These are phyloP conservation scores for Aspergillus carbonarius DNA, from an alignment of 2,329 filamentous ascomycete species.

Conservation along the genomic window DNA sequence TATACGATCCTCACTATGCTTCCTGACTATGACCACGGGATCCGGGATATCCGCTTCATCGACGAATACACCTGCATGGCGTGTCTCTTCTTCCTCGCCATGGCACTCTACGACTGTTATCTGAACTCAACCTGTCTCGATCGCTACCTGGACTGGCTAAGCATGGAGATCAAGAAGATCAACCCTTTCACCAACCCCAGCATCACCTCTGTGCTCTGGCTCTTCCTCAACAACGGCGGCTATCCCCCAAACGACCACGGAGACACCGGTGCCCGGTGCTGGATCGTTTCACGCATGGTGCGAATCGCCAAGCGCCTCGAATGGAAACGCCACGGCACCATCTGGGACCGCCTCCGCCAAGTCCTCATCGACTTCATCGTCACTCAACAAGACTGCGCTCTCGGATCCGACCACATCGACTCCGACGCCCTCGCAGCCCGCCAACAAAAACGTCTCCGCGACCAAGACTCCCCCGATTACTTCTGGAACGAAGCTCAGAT, in stretches of 20 bases:
- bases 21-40: conserved; percentile 33
- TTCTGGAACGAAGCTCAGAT: conserved; percentile 32
- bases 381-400: conserved; percentile 31
- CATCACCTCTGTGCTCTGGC: conserved; percentile 32
- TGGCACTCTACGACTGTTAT: conserved; percentile 31
- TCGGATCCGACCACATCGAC: conserved; percentile 24
- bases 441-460: conserved; percentile 14
- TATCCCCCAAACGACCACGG: conserved; percentile 20
- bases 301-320: conserved; percentile 32
- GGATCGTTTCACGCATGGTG: conserved; percentile 34
- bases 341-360: conserved; percentile 29
- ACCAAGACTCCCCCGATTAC: conserved; percentile 10
- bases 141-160: conserved; percentile 29
- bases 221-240: conserved; percentile 32
- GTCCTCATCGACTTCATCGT: conserved; percentile 27
- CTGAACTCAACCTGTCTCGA: conserved; percentile 26
- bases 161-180: conserved; percentile 22
- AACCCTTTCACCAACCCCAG: conserved; percentile 28
- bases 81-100: conserved; percentile 31
- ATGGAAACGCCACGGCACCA: conserved; percentile 27
- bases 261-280: conserved; percentile 31
- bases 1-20: conserved; percentile 30
- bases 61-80: conserved; percentile 34
- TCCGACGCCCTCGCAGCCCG: conserved; percentile 25
- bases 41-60: conserved; percentile 33